Evolutionary conservation across 345 rosid genomes (phyloP), one percentile per base, ranked within the genome.

Genomic region (Hibiscus mutabilis): DNA sequence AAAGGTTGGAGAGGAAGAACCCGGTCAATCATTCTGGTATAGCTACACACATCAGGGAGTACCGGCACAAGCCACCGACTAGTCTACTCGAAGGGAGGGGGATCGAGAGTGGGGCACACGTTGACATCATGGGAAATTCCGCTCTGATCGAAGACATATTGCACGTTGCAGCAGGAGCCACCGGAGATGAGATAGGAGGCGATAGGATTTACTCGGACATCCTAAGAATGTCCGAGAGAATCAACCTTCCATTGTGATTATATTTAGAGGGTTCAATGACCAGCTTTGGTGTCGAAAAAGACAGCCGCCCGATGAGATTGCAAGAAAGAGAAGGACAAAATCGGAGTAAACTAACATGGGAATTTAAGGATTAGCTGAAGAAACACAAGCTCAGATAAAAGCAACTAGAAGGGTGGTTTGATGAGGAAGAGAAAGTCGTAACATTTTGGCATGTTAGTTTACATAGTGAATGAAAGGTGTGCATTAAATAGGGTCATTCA

Each of bases 1-100:
- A 87, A 81, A 72, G 93, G 86, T 8, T 89, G 93, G 93, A 82
- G 82, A 74, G 92, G 97, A 8, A 86, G 74, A 75, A 85, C 93
- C 5, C 79, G 89, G 73, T 89, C 81, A 91, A 91, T 68, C 95
- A 93, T 0, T 84, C 89, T 0, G 90, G 93, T 19, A 79, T 68
- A 44, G 68, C 73, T 0, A 84, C 88, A 0, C 76, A 76, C 46
- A 51, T 81, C 5, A 77, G 90, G 74, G 97, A 91, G 76, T 88
- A 83, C 61, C 77, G 19, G 65, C 93, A 91, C 80, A 81, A 82
- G 72, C 79, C 88, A 0, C 85, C 89, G 0, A 76, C 85, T 13
- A 86, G 85, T 72, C 69, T 89, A 21, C 79, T 89, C 0, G 91
- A 89, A 22, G 88, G 89, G 19, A 76, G 91, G 59, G 89, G 95